phyloP scores from a whole-genome alignment of 768 basidiomycete species.

The Mycena sanguinolenta region DNA sequence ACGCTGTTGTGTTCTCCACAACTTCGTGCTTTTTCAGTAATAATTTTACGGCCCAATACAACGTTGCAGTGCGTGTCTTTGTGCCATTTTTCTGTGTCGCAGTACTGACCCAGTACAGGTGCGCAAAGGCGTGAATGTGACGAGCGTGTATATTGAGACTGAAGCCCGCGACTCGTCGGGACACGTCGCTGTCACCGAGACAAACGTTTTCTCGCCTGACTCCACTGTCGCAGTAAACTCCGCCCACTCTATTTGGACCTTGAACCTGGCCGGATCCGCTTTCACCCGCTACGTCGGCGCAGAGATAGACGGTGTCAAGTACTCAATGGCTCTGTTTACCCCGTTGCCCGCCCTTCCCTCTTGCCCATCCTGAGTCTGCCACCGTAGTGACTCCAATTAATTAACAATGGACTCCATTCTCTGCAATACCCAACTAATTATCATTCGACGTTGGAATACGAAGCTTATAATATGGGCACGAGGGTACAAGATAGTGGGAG shows the following conservation, averaged over 20 bases:
- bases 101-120: neutral
- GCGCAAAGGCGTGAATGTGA: neutral
- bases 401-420: conserved; percentile 16
- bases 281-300: conserved; percentile 22
- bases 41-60: neutral
- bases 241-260: conserved; percentile 20
- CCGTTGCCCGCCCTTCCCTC: conserved; percentile 20
- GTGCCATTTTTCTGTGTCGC: neutral
- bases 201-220: neutral
- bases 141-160: conserved; percentile 1
- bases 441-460: conserved; percentile 14
- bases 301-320: conserved; percentile 24
- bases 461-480: conserved; percentile 22
- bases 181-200: neutral
- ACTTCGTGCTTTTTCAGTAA: neutral
- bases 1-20: neutral
- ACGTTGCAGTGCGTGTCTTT: neutral
- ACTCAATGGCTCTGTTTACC: conserved; percentile 12
- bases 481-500: conserved; percentile 20
- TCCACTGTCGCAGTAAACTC: conserved; percentile 1
- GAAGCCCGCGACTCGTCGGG: neutral
- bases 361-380: conserved; percentile 1
- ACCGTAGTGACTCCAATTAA: conserved; percentile 3
- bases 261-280: conserved; percentile 16
- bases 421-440: conserved; percentile 21